phyloP scores from a whole-genome alignment of 208 protist genomes.

The Trypanosoma caninum region DNA sequence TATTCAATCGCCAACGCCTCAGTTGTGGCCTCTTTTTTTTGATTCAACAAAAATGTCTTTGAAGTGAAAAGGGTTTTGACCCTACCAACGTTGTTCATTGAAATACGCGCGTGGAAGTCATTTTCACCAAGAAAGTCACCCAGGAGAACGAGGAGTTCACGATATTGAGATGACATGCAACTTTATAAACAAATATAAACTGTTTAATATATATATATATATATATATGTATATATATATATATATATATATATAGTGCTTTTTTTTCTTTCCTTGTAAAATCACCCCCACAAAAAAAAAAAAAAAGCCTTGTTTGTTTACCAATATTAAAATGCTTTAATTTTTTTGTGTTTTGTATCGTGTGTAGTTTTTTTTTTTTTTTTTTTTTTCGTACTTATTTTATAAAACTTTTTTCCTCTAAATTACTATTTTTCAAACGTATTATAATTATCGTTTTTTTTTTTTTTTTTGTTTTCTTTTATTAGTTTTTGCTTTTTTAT shows the following conservation, averaged over 20 bases:
- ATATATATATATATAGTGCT: no score
- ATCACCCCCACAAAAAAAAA: no score
- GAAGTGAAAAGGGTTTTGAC: slow-evolving; percentile 53
- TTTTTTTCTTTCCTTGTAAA: neutral
- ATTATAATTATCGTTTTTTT: neutral
- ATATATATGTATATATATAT: neutral
- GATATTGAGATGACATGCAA: slow-evolving; percentile 58
- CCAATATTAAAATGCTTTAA: neutral
- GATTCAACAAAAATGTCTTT: slow-evolving; percentile 24
- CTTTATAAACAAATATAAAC: neutral
- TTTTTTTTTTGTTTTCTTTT: neutral
- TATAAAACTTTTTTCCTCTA: no score
- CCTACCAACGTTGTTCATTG: slow-evolving; percentile 39
- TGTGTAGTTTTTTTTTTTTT: neutral
- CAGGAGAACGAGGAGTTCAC: slow-evolving; percentile 45
- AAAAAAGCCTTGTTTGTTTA: neutral
- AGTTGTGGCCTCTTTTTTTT: slow-evolving; percentile 20
- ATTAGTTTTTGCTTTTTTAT: neutral
- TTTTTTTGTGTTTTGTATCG: neutral
- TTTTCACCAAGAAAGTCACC: slow-evolving; percentile 34
- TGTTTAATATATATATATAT: neutral
- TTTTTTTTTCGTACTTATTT: neutral
- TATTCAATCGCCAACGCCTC: slow-evolving; percentile 7
- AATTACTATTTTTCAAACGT: neutral
- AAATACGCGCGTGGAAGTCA: slow-evolving; percentile 48